Evolutionary conservation across 768 basidiomycete species (phyloP), one percentile per base, ranked within the genome.

Genomic region (Amyloporia xantha): DNA sequence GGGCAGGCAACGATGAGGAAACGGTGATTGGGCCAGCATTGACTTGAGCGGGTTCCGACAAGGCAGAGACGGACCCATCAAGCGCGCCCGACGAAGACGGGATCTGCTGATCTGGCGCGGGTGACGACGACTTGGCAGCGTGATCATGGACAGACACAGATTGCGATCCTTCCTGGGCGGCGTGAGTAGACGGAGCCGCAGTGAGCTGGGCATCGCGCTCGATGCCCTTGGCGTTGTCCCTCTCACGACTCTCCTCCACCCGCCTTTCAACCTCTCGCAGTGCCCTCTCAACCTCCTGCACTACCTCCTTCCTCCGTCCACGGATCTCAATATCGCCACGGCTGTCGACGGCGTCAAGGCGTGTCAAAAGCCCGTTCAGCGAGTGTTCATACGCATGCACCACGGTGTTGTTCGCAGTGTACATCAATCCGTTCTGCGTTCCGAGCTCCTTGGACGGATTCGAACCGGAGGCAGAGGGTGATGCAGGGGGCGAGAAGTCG

Each of bases 371-470:
- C 36, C 70, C 65, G 44, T 71, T 71, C n/a, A 87, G 65, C 17
- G 75, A 72, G 55, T 85, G 74, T 54, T 82, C 77, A 63, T 84
- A 81, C 53, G 71, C 74, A 47, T 79, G 79, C 33, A 87, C 66
- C 0, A 79, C 74, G 23, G 77, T 74, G 61, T 86, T 88, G 41
- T 61, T 65, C 9, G 76, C 56, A 23, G 77, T 79, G 68, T 76
- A 86, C 3, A 77, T 70, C 9, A 89, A 74, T 30, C 66, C 66
- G 4, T 66, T 59, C 21, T 56, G 40, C 21, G 57, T 49, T 21
- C 44, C 54, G 2, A 47, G 44, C 36, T 52, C 50, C 23, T 25
- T 43, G 33, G 21, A 3, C 28, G 44, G 28, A 37, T 44, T 48
- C 4, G 33, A 20, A 1, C 49, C 19, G 11, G 47, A 48, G 20